A percentile compares a stretch with the other conserved stretches of the same genome.
phyloP scores from a whole-genome alignment of 2,329 filamentous ascomycete species.

The Dissoconium aciculare region DNA sequence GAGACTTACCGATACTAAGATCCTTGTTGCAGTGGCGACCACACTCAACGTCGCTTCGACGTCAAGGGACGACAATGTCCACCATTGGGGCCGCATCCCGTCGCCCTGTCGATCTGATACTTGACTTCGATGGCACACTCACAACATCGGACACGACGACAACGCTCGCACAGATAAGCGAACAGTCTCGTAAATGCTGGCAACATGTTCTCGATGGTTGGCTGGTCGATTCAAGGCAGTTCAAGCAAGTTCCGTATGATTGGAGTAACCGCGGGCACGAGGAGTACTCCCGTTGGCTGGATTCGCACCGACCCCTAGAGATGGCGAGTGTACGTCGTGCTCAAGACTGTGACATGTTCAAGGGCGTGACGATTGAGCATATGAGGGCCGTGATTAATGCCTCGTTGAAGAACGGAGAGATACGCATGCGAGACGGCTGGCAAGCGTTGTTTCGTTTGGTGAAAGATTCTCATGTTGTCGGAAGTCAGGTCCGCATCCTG shows the following conservation, averaged over 20 bases:
- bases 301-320: constrained; percentile 26
- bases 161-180: constrained; percentile 26
- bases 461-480: not conserved
- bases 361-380: constrained; percentile 21
- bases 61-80: no score
- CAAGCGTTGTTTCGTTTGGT: constrained; percentile 17
- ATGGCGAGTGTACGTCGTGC: constrained; percentile 28
- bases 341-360: constrained; percentile 26
- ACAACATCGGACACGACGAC: constrained; percentile 32
- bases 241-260: constrained; percentile 21
- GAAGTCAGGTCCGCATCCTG: constrained; percentile 22
- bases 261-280: constrained; percentile 15
- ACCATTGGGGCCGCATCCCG: no score
- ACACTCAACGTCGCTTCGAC: no score
- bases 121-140: constrained; percentile 37
- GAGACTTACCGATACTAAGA: no score
- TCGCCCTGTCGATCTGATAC: constrained; percentile 17
- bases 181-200: constrained; percentile 21
- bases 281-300: constrained; percentile 27
- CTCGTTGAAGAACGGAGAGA: constrained; percentile 19
- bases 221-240: constrained; percentile 25
- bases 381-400: constrained; percentile 18
- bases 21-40: no score
- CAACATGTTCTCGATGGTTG: constrained; percentile 27
- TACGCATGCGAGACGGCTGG: constrained; percentile 27